Conservation (phyloP, 1,284 basidiomycete genomes). For the Rhizoctonia solani region DNA sequence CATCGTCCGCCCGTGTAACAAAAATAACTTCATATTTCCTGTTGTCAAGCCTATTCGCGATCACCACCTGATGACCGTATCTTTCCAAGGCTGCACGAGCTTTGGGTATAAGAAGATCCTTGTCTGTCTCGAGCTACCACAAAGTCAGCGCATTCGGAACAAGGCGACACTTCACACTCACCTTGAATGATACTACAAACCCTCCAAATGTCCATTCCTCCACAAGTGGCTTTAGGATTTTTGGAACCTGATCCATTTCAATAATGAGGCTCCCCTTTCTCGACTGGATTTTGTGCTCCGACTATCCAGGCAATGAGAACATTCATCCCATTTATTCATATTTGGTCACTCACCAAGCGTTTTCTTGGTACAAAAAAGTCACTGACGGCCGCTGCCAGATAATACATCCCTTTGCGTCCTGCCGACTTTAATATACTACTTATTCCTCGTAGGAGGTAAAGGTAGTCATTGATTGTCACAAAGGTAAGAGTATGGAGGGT, state of each 20-base stretch:
- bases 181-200: slow-evolving; percentile 97
- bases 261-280: slow-evolving; percentile 90
- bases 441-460: slow-evolving; percentile 87
- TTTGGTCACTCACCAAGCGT: slow-evolving; percentile 65
- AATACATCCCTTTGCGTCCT: slow-evolving; percentile 83
- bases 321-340: background rate
- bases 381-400: slow-evolving; percentile 95
- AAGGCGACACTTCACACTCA: slow-evolving; percentile 44
- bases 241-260: slow-evolving; percentile 99
- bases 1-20: slow-evolving; percentile 52
- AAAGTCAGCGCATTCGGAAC: background rate
- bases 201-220: slow-evolving; percentile 92
- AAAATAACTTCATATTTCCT: slow-evolving; percentile 94
- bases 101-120: slow-evolving; percentile 83
- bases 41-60: slow-evolving; percentile 89
- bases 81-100: slow-evolving; percentile 83
- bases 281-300: slow-evolving; percentile 98
- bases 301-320: slow-evolving; percentile 53
- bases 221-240: slow-evolving; percentile 90
- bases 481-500: slow-evolving; percentile 87
- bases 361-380: slow-evolving; percentile 96
- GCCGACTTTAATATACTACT: slow-evolving; percentile 65
- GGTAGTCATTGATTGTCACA: slow-evolving; percentile 94
- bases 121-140: slow-evolving; percentile 91
- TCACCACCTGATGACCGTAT: slow-evolving; percentile 97